Evolutionary conservation across 192 early-diverging fungal species (phyloP), one percentile per base, ranked within the genome.

Genomic region (Anaeromyces robustus): DNA sequence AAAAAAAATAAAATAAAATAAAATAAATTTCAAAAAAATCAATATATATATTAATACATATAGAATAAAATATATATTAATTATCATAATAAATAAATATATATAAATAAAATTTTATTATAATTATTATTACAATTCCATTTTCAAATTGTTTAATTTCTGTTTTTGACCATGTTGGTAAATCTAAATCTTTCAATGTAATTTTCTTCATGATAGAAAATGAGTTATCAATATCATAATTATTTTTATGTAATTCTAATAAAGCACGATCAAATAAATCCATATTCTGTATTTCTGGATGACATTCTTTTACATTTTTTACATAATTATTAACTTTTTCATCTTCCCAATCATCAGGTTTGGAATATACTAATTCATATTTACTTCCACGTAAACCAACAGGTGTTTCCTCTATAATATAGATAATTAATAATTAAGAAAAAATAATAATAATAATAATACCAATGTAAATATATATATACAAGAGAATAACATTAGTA

Each of bases 81-180:
- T 7, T 7, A 34, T 34, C 2, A 52, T 14, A 52, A 52, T 13
- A 52, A 22, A 52, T 13, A 52, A 22, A 52, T 13, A 52, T 13
- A 52, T 13, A 22, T 22, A 52, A 4, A 52, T 13, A 22, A 52
- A 52, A 22, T 4, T 52, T 52, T 4, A 52, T 22, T 2, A 22
- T 52, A n/a, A n/a, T n/a, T n/a, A n/a, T n/a, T n/a, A n/a, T 52
- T 68, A 68, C 52, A 68, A 94, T 85, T 19, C 85, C 86, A 32
- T 89, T 87, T 82, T 92, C 90, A 82, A 94, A 94, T 29, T 83
- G 87, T 13, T 81, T 83, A 31, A 90, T 77, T 30, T 88, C 88
- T 12, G 84, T 84, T 0, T 79, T 82, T 3, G 87, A 84, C 94
- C 94, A 94, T 29, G 85, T 84, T 32, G 87, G 85, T 6, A 89